Percentiles rank a stretch among this genome's conserved stretches.
Conservation (phyloP, 106 monocot species). For the Dactylorhiza incarnata region DNA sequence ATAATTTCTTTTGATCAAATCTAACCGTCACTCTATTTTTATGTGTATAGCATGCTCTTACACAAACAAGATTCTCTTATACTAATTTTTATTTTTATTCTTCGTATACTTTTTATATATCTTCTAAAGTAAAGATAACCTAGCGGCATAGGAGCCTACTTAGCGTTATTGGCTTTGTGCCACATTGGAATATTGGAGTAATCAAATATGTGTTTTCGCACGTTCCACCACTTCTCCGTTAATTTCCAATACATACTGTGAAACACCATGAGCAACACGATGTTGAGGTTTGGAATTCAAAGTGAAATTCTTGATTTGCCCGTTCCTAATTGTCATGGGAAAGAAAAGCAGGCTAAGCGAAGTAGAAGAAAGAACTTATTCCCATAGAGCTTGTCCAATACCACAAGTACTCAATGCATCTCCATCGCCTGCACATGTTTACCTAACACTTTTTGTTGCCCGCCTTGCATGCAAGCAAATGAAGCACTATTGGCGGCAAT, state of each 20-base stretch:
- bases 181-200: slow-evolving; percentile 2
- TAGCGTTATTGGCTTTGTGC: slow-evolving; percentile 4
- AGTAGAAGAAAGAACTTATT: slow-evolving; percentile 7
- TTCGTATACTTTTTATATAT: no score
- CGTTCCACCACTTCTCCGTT: slow-evolving; percentile 17
- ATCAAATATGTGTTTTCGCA: slow-evolving; percentile 16
- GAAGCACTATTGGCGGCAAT: not conserved
- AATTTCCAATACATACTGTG: slow-evolving; percentile 9
- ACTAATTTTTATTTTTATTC: no score
- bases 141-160: slow-evolving; percentile 18
- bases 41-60: no score
- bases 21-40: no score
- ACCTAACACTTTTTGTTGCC: not conserved
- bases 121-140: no score
- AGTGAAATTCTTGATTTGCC: slow-evolving; percentile 9
- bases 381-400: slow-evolving; percentile 7
- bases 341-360: not conserved
- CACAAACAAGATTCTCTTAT: no score
- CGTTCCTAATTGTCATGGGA: not conserved
- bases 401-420: not conserved
- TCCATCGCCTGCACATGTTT: not conserved
- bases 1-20: no score
- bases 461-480: not conserved
- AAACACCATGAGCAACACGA: slow-evolving; percentile 6
- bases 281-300: not conserved